phyloP scores from a whole-genome alignment of 1,284 basidiomycete genomes.

The Leucoagaricus sp. region DNA sequence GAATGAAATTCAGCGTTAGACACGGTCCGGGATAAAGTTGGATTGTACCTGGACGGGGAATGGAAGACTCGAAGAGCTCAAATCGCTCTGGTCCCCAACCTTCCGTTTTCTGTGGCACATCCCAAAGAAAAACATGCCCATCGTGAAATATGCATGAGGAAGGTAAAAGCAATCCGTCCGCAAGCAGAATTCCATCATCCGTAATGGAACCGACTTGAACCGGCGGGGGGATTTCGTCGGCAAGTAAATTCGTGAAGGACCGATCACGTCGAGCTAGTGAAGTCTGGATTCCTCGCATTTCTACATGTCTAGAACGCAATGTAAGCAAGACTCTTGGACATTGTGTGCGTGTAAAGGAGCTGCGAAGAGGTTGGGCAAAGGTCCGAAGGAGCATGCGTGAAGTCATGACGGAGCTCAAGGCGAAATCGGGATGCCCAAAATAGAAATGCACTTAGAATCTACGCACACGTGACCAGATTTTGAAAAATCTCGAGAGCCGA shows the following conservation, averaged over 20 bases:
- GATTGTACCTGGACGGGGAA: slow-evolving; percentile 82
- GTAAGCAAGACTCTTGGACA: neutral
- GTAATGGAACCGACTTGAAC: slow-evolving; percentile 71
- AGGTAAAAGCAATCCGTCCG: slow-evolving; percentile 76
- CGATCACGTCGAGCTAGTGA: slow-evolving; percentile 23
- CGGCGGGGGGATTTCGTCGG: slow-evolving; percentile 64
- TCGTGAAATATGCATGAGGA: slow-evolving; percentile 84
- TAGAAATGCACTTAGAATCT: slow-evolving; percentile 4
- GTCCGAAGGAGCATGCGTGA: slow-evolving; percentile 7
- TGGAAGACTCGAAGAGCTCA: slow-evolving; percentile 77
- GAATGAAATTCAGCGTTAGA: neutral
- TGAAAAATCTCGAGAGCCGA: slow-evolving; percentile 7
- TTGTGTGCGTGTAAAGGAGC: neutral
- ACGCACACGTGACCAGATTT: slow-evolving; percentile 13
- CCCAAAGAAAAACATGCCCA: slow-evolving; percentile 89
- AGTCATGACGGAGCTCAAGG: slow-evolving; percentile 7
- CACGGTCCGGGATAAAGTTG: neutral
- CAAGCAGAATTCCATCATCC: slow-evolving; percentile 61
- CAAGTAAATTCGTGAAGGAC: slow-evolving; percentile 71
- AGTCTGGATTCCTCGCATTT: slow-evolving; percentile 18
- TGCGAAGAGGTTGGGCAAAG: neutral
- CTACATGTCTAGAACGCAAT: neutral
- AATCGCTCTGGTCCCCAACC: slow-evolving; percentile 79
- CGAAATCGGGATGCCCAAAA: neutral
- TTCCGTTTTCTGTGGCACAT: slow-evolving; percentile 60